Evolutionary conservation across 345 rosid species (phyloP).

Genomic region (Eucalyptus cladocalyx): DNA sequence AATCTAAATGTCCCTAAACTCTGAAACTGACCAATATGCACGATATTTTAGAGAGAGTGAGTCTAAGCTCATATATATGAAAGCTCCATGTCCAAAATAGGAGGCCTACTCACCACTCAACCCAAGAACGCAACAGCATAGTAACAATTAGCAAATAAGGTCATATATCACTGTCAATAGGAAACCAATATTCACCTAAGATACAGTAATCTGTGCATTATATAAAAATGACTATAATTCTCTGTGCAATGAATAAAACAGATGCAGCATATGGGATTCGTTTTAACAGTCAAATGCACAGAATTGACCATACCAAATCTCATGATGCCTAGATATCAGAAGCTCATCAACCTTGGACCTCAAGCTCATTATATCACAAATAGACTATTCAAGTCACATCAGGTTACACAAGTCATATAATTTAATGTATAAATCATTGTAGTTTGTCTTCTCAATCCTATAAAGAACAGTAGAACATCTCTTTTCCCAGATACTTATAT

Average conservation of each 20-base stretch:
- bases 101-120: not conserved
- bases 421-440: too few relatives aligned
- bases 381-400: not conserved
- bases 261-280: not conserved
- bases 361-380: not conserved
- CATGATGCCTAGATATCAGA: not conserved
- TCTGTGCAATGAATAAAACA: not conserved
- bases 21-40: not conserved
- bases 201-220: not conserved
- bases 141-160: not conserved
- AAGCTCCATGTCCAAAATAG: not conserved
- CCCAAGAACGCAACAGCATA: not conserved
- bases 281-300: not conserved
- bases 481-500: not conserved
- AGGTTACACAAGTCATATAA: not conserved
- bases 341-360: not conserved
- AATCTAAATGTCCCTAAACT: not conserved
- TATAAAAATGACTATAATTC: not conserved
- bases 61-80: not conserved
- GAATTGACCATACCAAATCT: not conserved
- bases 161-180: not conserved
- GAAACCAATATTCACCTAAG: not conserved
- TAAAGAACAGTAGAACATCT: not conserved
- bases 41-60: not conserved
- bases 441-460: not conserved